A percentile compares a stretch with the other conserved stretches of the same genome.
Conservation (phyloP, 1,284 basidiomycete species). For the Amylostereum areolatum region DNA sequence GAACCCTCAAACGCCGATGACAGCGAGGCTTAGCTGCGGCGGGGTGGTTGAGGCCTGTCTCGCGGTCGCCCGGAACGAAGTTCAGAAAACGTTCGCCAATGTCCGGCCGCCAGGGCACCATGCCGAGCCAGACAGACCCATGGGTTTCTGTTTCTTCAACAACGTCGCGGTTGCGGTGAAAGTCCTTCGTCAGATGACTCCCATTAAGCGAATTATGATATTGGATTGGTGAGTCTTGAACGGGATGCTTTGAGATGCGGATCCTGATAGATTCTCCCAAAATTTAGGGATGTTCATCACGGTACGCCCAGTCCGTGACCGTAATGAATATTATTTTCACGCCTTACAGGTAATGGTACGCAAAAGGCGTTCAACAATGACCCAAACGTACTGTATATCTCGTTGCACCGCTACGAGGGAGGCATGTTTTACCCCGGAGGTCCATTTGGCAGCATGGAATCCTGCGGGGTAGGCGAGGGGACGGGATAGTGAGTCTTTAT, state of each 20-base stretch:
- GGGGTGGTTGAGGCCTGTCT: slow-evolving; percentile 90
- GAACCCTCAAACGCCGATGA: slow-evolving; percentile 77
- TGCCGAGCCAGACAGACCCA: slow-evolving; percentile 94
- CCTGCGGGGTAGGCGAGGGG: slow-evolving; percentile 80
- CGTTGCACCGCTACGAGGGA: slow-evolving; percentile 91
- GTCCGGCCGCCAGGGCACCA: slow-evolving; percentile 98
- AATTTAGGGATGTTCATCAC: slow-evolving; percentile 91
- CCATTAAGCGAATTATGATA: slow-evolving; percentile 80
- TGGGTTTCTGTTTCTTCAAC: slow-evolving; percentile 99
- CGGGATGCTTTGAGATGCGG: no score
- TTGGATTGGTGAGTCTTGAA: slow-evolving; percentile 79
- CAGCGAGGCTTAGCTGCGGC: slow-evolving; percentile 87
- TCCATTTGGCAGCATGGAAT: slow-evolving; percentile 81
- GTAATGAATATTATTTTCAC: slow-evolving; percentile 8
- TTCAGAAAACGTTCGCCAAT: slow-evolving; percentile 91
- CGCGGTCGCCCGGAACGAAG: slow-evolving; percentile 76
- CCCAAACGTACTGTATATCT: slow-evolving; percentile 90
- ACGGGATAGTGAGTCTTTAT: slow-evolving; percentile 68
- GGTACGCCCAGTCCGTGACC: slow-evolving; percentile 39
- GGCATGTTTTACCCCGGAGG: slow-evolving; percentile 92
- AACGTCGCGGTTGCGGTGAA: slow-evolving; percentile 92
- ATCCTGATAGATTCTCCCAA: no score
- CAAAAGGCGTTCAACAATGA: slow-evolving; percentile 94
- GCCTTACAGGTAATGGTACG: slow-evolving; percentile 81
- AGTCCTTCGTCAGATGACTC: slow-evolving; percentile 67